A percentile compares a stretch with the other conserved stretches of the same genome.
Evolutionary conservation across 345 rosid genomes (phyloP).

Genomic region (Eucalyptus shirleyi): DNA sequence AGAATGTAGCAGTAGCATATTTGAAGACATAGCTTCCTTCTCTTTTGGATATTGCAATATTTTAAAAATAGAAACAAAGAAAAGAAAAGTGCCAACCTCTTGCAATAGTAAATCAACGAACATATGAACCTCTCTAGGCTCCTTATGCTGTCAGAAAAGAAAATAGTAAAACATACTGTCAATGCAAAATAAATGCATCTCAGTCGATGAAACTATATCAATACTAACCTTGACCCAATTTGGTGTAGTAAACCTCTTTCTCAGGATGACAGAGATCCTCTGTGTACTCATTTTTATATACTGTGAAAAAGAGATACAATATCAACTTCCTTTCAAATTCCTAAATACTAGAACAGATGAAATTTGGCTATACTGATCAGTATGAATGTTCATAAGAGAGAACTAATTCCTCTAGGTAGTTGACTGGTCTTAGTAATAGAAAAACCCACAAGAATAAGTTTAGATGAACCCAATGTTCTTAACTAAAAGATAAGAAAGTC

Average conservation of each 20-base stretch:
- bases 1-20: neutral
- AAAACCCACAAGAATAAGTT: neutral
- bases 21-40: neutral
- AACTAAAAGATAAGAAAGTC: neutral
- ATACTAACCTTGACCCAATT: slow-evolving; percentile 90
- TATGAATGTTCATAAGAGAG: neutral
- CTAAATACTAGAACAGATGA: neutral
- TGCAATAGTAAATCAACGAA: slow-evolving; percentile 85
- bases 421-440: neutral
- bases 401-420: neutral
- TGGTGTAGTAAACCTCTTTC: slow-evolving; percentile 91
- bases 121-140: slow-evolving; percentile 99
- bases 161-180: neutral
- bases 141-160: slow-evolving; percentile 76
- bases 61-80: neutral
- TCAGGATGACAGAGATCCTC: slow-evolving; percentile 71
- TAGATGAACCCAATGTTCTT: neutral
- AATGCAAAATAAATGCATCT: neutral
- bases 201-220: neutral
- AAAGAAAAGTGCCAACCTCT: slow-evolving; percentile 44
- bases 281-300: slow-evolving; percentile 72
- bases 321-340: neutral
- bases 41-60: neutral
- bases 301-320: slow-evolving; percentile 19
- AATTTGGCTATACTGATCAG: neutral